Base-by-base conservation (phyloP, 2,329 filamentous ascomycete genomes). In the Pleoardoris graminearum region DNA sequence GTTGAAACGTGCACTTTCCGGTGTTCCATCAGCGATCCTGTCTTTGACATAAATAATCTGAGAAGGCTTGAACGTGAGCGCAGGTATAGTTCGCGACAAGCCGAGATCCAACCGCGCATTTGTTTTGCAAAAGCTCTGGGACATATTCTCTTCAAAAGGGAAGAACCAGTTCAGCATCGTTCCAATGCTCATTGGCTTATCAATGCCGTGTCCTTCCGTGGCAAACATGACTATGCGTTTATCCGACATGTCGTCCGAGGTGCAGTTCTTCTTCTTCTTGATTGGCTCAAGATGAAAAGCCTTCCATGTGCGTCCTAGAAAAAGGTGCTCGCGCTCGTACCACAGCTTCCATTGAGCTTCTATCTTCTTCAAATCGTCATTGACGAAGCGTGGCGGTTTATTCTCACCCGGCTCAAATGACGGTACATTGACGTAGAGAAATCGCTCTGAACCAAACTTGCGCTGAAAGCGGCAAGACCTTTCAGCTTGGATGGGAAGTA, bases 231-330 rank as follows among this genome's bases (percentile, higher is more conserved):
- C 53, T 1, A 76, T 48, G 12, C 70, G 57, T 21, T 63, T 67
- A 16, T 61, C 59, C 22, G 50, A 41, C 33, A 7, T 39, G 17
- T 55, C 37, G 8, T 59, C 56, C 19, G 54, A 49, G 3, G 19
- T 12, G 25, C 47, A 48, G n/a, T 43, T 30, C 11, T 33, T 51
- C 32, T 57, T 57, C 64, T 75, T 76, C 19, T 61, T 76, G n/a
- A 70, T 60, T 0, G 63, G 57, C 35, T 77, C 71, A 0, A 76
- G 16, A 19, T 75, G 66, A 19, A 77, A 74, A 0, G 66, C 68
- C 10, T 65, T 59, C 77, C 78, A 80, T 21, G 47, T 70, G 2
- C 76, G 67, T 1, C 74, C 75, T 0, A 79, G 57, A 30, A 80
- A 75, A 0, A 50, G 27, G 27, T 78, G 75, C 5, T 73, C 67